Percentiles rank a stretch among this genome's conserved stretches.
Evolutionary conservation across 306 rosid species (phyloP).

Genomic region (Parietaria judaica): DNA sequence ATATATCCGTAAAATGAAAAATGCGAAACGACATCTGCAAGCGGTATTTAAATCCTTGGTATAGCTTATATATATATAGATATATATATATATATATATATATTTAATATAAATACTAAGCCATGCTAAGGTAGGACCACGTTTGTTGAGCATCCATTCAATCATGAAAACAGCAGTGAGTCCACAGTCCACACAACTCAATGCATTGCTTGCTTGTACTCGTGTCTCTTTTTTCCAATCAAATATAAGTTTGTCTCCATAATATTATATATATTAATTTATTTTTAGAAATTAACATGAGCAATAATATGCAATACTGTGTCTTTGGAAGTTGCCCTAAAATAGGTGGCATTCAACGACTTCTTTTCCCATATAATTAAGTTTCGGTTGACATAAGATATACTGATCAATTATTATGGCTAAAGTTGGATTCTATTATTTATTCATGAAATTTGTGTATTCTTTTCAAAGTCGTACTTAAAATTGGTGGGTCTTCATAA

Average conservation of each 20-base stretch:
- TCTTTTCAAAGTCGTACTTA: neutral
- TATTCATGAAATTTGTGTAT: no score
- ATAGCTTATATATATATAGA: no score
- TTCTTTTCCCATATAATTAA: neutral
- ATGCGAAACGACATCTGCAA: no score
- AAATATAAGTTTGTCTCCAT: neutral
- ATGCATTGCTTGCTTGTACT: neutral
- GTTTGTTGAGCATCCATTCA: constrained; percentile 13
- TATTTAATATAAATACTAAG: neutral
- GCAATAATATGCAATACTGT: neutral
- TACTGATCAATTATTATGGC: no score
- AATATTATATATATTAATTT: neutral
- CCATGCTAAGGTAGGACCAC: constrained; percentile 22
- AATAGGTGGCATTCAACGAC: constrained; percentile 2
- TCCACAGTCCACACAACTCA: constrained; percentile 16
- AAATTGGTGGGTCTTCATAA: constrained; percentile 2
- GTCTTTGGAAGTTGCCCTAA: neutral
- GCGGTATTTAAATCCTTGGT: no score
- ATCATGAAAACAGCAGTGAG: constrained; percentile 9
- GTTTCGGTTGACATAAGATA: no score
- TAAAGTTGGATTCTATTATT: no score
- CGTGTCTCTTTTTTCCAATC: neutral
- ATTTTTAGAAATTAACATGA: neutral
- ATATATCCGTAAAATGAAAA: no score
- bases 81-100: no score